Percentiles rank a stretch among this genome's conserved stretches.
phyloP scores from a whole-genome alignment of 2,329 filamentous ascomycete species.

The Sporothrix brasiliensis region DNA sequence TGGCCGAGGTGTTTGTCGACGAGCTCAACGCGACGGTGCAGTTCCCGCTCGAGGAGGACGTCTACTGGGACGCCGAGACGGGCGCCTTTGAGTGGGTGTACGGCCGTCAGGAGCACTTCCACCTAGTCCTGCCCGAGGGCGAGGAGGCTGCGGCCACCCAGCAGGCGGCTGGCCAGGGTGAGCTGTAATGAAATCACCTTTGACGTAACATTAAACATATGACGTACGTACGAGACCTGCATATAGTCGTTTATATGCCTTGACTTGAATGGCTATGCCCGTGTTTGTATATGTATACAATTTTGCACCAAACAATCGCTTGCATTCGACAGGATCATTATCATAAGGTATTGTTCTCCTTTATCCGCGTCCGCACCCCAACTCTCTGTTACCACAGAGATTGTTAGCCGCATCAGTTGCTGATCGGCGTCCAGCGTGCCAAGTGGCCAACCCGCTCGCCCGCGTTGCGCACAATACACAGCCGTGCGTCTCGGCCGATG shows the following conservation, averaged over 20 bases:
- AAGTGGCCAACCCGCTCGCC: slow-evolving; percentile 79
- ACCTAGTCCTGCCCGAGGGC: slow-evolving; percentile 36
- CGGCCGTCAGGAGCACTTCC: slow-evolving; percentile 51
- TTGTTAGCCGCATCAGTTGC: slow-evolving; percentile 22
- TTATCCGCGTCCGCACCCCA: neutral
- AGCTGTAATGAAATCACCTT: slow-evolving; percentile 3
- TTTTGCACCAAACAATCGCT: neutral
- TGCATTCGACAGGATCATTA: neutral
- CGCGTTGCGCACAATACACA: slow-evolving; percentile 81
- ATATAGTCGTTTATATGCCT: neutral
- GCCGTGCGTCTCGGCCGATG: slow-evolving; percentile 47
- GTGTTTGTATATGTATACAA: neutral
- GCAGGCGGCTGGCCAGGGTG: neutral
- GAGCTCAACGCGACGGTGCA: slow-evolving; percentile 50
- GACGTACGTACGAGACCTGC: neutral
- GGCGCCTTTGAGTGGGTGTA: slow-evolving; percentile 54
- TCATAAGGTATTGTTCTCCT: neutral
- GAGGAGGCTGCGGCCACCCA: neutral
- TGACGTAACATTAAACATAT: neutral
- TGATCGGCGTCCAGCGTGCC: slow-evolving; percentile 47
- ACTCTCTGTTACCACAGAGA: too few species aligned
- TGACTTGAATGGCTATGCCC: neutral
- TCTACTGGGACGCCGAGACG: slow-evolving; percentile 49
- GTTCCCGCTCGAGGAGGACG: slow-evolving; percentile 56
- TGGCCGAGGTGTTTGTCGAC: slow-evolving; percentile 51